Evolutionary conservation across 306 rosid genomes (phyloP).

Genomic region (Corylus avellana): DNA sequence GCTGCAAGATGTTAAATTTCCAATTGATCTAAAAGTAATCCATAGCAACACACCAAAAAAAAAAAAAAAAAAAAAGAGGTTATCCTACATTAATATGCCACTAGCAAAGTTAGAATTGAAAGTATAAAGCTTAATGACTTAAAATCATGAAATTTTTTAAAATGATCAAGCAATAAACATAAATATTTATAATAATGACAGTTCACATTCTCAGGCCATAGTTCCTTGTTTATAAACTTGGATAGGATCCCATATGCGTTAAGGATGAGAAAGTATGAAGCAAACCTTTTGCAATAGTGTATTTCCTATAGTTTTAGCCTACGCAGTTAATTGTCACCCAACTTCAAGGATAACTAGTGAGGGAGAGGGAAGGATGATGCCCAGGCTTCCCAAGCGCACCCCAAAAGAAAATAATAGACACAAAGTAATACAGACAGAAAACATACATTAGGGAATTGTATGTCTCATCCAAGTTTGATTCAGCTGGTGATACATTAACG

Average conservation of each 20-base stretch:
- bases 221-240: background rate
- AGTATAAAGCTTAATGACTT: background rate
- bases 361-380: background rate
- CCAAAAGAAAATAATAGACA: background rate
- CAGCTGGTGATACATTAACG: conserved; percentile 85
- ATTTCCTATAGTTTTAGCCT: background rate
- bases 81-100: background rate
- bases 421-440: background rate
- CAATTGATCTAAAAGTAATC: background rate
- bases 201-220: background rate
- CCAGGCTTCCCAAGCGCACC: background rate
- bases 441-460: conserved; percentile 87
- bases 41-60: background rate
- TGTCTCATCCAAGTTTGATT: conserved; percentile 87
- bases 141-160: background rate
- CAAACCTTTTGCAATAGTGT: background rate
- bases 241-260: background rate
- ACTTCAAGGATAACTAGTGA: background rate
- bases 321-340: background rate
- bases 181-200: background rate
- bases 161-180: background rate
- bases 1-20: background rate
- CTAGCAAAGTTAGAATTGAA: background rate
- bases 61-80: background rate
- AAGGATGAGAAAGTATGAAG: background rate